phyloP scores from a whole-genome alignment of 2,329 filamentous ascomycete genomes.

The Colletotrichum noveboracense region DNA sequence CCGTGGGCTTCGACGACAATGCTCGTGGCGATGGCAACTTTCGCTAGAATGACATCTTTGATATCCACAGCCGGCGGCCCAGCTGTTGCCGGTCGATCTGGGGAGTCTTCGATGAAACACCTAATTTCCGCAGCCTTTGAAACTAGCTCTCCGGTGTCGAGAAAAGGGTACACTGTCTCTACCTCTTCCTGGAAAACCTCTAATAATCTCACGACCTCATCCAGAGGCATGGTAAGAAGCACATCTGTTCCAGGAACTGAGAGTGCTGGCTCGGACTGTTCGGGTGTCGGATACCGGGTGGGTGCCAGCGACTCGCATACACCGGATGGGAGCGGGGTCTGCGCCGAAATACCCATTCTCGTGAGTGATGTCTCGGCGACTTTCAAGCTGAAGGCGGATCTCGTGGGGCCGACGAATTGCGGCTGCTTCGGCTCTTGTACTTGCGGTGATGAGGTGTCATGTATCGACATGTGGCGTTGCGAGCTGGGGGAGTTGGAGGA shows the following conservation, averaged over 20 bases:
- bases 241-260: background rate
- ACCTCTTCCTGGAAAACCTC: constrained; percentile 43
- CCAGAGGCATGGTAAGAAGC: constrained; percentile 4
- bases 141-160: constrained; percentile 32
- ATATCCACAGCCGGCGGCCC: background rate
- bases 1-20: constrained; percentile 36
- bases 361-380: constrained; percentile 39
- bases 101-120: constrained; percentile 21
- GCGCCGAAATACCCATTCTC: constrained; percentile 35
- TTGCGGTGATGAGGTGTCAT: background rate
- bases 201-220: constrained; percentile 35
- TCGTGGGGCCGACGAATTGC: constrained; percentile 40
- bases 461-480: background rate
- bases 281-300: constrained; percentile 17
- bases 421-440: constrained; percentile 32
- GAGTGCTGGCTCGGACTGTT: background rate
- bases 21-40: constrained; percentile 36
- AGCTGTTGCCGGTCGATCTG: background rate
- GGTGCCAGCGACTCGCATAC: constrained; percentile 28
- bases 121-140: constrained; percentile 30
- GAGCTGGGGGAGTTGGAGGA: background rate
- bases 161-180: constrained; percentile 39
- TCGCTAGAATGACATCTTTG: constrained; percentile 36
- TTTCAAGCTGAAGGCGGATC: constrained; percentile 38
- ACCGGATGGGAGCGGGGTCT: constrained; percentile 7